These are phyloP conservation scores for Sophora flavescens DNA, from an alignment of 306 rosid genomes.

Conservation along the genomic window DNA sequence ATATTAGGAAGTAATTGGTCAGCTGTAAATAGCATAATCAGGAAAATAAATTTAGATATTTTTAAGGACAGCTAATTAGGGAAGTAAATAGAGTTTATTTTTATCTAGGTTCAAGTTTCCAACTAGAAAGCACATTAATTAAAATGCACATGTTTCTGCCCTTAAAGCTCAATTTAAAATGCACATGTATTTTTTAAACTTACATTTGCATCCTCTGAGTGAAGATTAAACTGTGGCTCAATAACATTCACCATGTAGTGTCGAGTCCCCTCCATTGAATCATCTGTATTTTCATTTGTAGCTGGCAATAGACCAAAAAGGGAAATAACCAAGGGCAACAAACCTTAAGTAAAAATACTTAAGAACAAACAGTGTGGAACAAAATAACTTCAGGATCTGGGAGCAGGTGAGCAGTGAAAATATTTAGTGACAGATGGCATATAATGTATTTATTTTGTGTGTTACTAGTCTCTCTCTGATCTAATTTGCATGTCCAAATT, in stretches of 20 bases:
- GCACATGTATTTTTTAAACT: slow-evolving; percentile 51
- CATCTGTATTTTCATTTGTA: slow-evolving; percentile 55
- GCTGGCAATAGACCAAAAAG: slow-evolving; percentile 54
- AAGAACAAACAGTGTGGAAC: slow-evolving; percentile 23
- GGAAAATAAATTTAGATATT: too few species aligned
- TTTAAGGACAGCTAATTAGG: too few species aligned
- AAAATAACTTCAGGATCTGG: slow-evolving; percentile 14
- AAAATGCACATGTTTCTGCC: slow-evolving; percentile 3
- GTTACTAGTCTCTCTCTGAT: slow-evolving; percentile 15
- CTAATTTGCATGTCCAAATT: slow-evolving; percentile 25
- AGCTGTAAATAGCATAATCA: too few species aligned
- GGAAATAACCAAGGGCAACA: slow-evolving; percentile 31
- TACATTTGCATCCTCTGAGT: slow-evolving; percentile 95
- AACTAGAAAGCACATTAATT: slow-evolving; percentile 20
- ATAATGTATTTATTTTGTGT: slow-evolving; percentile 1
- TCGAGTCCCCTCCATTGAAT: slow-evolving; percentile 78
- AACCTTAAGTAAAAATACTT: slow-evolving; percentile 44
- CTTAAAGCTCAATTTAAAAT: slow-evolving; percentile 35
- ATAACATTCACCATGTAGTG: slow-evolving; percentile 97
- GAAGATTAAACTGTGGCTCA: slow-evolving; percentile 98
- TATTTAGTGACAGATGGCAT: slow-evolving; percentile 26
- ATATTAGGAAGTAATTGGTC: too few species aligned
- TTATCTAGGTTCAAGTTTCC: slow-evolving; percentile 19
- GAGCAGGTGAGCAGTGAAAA: slow-evolving; percentile 29
- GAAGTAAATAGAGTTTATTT: not conserved